Conservation (phyloP, 139 green algal species). For the Closterium sp. region DNA sequence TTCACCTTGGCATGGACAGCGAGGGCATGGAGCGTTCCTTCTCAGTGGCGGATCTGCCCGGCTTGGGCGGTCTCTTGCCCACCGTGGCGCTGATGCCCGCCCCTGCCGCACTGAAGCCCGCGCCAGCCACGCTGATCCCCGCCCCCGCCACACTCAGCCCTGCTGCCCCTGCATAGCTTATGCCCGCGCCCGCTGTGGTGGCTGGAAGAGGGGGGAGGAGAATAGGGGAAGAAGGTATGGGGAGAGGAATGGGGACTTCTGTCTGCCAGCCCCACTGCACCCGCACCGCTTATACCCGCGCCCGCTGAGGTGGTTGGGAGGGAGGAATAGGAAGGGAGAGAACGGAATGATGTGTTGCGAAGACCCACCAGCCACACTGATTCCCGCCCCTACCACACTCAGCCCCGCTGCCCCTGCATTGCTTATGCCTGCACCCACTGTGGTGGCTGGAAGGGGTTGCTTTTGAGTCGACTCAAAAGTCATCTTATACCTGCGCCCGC, state of each 20-base stretch:
- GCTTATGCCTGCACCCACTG: too few species aligned
- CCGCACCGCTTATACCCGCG: neutral
- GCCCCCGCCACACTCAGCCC: neutral
- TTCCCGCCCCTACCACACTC: too few species aligned
- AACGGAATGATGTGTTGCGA: too few species aligned
- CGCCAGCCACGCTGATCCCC: neutral
- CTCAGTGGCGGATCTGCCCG: neutral
- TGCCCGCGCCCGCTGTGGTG: neutral
- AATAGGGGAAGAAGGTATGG: neutral
- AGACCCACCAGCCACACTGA: too few species aligned
- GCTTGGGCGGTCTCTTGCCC: neutral
- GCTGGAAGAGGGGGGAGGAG: neutral
- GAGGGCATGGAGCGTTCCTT: neutral
- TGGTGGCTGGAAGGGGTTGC: too few species aligned
- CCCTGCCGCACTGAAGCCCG: neutral
- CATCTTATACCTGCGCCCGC: too few species aligned
- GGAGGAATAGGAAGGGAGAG: too few species aligned
- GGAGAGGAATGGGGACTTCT: neutral
- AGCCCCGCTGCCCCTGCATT: too few species aligned
- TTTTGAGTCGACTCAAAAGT: too few species aligned
- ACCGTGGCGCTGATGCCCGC: neutral
- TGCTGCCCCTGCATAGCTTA: neutral
- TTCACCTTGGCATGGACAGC: neutral
- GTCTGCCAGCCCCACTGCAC: neutral
- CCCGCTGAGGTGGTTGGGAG: neutral